phyloP scores from a whole-genome alignment of 2,329 filamentous ascomycete species.

The Fusarium scirpi region DNA sequence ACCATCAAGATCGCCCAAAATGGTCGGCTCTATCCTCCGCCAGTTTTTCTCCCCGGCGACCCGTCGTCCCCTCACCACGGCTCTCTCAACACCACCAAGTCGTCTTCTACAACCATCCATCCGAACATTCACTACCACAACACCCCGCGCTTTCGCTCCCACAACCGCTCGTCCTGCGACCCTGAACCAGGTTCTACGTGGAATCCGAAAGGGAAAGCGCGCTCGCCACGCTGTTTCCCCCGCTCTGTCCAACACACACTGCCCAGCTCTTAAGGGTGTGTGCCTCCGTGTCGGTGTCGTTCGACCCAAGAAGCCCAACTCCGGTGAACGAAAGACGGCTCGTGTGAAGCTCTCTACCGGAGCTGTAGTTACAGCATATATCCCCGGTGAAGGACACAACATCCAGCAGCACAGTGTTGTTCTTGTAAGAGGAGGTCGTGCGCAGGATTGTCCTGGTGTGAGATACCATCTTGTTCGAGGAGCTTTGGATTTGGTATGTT shows the following conservation, averaged over 20 bases:
- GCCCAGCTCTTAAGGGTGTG: constrained; percentile 92
- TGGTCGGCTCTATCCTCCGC: constrained; percentile 54
- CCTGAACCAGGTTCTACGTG: constrained; percentile 79
- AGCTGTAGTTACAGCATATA: constrained; percentile 90
- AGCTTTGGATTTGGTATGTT: constrained; percentile 88
- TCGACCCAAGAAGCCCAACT: constrained; percentile 99
- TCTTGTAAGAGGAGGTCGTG: constrained; percentile 89
- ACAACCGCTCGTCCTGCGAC: constrained; percentile 71
- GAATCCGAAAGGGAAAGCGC: constrained; percentile 82
- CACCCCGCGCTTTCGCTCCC: constrained; percentile 48
- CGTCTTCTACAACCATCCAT: constrained; percentile 47
- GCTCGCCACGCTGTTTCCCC: constrained; percentile 90
- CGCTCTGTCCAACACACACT: constrained; percentile 74
- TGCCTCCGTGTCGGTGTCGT: constrained; percentile 94
- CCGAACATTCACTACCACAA: constrained; percentile 44
- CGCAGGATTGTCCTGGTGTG: constrained; percentile 98
- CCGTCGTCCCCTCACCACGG: constrained; percentile 45
- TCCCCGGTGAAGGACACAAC: constrained; percentile 97
- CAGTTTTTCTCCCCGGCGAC: constrained; percentile 52
- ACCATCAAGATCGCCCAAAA: constrained; percentile 45
- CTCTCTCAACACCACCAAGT: constrained; percentile 32
- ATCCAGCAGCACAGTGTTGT: constrained; percentile 99
- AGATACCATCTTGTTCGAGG: constrained; percentile 94
- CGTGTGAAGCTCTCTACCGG: constrained; percentile 90
- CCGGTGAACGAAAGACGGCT: constrained; percentile 94